These are phyloP conservation scores for Aschersonia sp. DNA, from an alignment of 2,329 filamentous ascomycete species.

Conservation along the genomic window DNA sequence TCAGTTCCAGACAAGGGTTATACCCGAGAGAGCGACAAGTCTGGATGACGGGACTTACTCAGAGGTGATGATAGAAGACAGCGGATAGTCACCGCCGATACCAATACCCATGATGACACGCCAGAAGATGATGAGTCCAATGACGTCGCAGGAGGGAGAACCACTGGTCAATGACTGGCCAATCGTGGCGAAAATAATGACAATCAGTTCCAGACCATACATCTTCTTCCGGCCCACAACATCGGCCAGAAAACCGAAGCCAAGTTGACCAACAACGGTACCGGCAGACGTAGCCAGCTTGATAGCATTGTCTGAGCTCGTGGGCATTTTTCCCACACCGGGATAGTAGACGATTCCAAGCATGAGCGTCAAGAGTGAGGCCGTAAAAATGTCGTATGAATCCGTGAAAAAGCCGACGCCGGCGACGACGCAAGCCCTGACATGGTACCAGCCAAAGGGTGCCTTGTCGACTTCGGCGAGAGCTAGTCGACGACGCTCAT, in stretches of 20 bases:
- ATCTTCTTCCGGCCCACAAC: constrained; percentile 56
- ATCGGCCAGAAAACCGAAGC: constrained; percentile 68
- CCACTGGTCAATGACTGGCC: constrained; percentile 53
- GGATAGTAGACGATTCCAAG: constrained; percentile 65
- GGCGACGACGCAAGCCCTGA: constrained; percentile 61
- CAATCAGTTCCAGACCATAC: constrained; percentile 64
- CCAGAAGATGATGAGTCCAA: constrained; percentile 66
- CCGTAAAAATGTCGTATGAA: constrained; percentile 71
- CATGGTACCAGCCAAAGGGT: constrained; percentile 73
- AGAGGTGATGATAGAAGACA: constrained; percentile 72
- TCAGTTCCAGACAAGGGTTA: not conserved
- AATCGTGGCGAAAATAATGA: constrained; percentile 68
- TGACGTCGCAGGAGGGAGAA: constrained; percentile 47
- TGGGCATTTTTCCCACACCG: constrained; percentile 43
- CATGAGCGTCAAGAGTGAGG: constrained; percentile 60
- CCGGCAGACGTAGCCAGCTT: constrained; percentile 75
- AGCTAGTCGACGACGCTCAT: constrained; percentile 64
- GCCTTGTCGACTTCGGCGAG: constrained; percentile 73
- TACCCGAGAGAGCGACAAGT: too few relatives aligned
- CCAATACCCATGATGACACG: constrained; percentile 52
- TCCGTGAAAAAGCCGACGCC: constrained; percentile 85
- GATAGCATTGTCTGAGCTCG: constrained; percentile 61
- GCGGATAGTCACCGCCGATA: constrained; percentile 51
- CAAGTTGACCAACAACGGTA: constrained; percentile 69
- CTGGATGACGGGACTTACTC: constrained; percentile 35